phyloP scores from a whole-genome alignment of 2,329 filamentous ascomycete genomes.

The Hirsutella minnesotensis region DNA sequence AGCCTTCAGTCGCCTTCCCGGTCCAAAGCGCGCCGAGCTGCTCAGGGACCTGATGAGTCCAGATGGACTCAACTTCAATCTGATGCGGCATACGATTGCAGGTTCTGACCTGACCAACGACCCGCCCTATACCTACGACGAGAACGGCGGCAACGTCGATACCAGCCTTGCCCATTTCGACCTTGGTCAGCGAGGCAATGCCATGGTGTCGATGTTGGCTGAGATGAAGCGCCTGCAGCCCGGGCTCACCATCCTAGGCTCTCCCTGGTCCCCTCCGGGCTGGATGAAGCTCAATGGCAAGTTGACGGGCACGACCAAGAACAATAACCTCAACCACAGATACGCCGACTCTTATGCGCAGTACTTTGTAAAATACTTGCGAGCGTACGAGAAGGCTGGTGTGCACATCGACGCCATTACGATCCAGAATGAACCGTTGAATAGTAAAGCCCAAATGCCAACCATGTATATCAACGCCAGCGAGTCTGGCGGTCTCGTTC shows the following conservation, averaged over 20 bases:
- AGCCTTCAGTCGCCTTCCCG: slow-evolving; percentile 22
- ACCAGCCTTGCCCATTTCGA: slow-evolving; percentile 14
- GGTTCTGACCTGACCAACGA: slow-evolving; percentile 26
- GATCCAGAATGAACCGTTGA: slow-evolving; percentile 32
- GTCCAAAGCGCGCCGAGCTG: slow-evolving; percentile 16
- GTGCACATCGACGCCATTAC: slow-evolving; percentile 28
- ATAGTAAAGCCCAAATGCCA: slow-evolving; percentile 23
- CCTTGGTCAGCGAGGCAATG: slow-evolving; percentile 24
- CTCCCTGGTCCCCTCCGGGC: slow-evolving; percentile 26
- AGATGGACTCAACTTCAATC: slow-evolving; percentile 24
- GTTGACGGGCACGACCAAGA: slow-evolving; percentile 19
- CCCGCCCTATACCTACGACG: slow-evolving; percentile 28
- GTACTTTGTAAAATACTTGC: slow-evolving; percentile 29
- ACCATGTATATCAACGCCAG: slow-evolving; percentile 26
- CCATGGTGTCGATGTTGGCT: slow-evolving; percentile 24
- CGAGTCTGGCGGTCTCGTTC: slow-evolving; percentile 24
- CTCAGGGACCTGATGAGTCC: slow-evolving; percentile 23
- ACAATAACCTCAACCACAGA: slow-evolving; percentile 24
- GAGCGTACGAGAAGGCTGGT: slow-evolving; percentile 23
- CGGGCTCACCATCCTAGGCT: slow-evolving; percentile 23
- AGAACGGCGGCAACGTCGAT: slow-evolving; percentile 7
- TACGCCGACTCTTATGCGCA: slow-evolving; percentile 21
- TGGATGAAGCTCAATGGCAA: slow-evolving; percentile 29
- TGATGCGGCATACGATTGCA: slow-evolving; percentile 28
- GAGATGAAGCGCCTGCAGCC: slow-evolving; percentile 22